phyloP scores from a whole-genome alignment of 768 basidiomycete genomes.

The Holtermanniella nyarrowii region DNA sequence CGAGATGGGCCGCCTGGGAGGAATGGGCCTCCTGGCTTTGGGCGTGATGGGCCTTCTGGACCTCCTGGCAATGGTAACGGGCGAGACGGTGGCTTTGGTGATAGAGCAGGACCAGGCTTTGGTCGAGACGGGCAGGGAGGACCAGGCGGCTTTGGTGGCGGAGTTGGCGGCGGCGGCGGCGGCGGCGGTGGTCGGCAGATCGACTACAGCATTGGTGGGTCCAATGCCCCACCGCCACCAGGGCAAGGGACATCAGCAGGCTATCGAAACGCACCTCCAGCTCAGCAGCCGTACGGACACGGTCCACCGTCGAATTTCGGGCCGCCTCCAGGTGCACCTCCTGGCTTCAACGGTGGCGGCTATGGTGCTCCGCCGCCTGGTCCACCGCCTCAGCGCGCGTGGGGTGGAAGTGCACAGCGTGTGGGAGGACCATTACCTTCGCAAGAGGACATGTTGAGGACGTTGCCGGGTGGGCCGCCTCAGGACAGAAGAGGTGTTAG shows the following conservation, averaged over 20 bases:
- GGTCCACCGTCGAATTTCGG: no score
- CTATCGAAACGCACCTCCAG: slow-evolving; percentile 1
- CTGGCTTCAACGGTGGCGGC: background rate
- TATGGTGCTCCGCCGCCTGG: slow-evolving; percentile 8
- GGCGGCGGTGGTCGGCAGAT: slow-evolving; percentile 6
- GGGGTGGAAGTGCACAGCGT: slow-evolving; percentile 10
- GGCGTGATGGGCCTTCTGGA: background rate
- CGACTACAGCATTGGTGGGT: slow-evolving; percentile 1
- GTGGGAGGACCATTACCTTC: slow-evolving; percentile 43
- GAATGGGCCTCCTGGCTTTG: slow-evolving; percentile 11
- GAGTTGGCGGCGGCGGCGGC: slow-evolving; percentile 33
- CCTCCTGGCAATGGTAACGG: background rate
- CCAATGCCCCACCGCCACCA: slow-evolving; percentile 2
- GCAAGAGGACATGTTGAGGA: slow-evolving; percentile 49
- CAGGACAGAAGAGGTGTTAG: no score
- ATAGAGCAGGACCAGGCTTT: no score
- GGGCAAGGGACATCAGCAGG: slow-evolving; percentile 6
- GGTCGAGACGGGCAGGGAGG: slow-evolving; percentile 9
- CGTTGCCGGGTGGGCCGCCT: slow-evolving; percentile 18
- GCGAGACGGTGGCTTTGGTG: background rate
- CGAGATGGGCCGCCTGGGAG: background rate
- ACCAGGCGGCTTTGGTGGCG: slow-evolving; percentile 26
- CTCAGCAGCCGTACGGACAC: background rate
- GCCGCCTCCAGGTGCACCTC: slow-evolving; percentile 3
- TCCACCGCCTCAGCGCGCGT: background rate